Evolutionary conservation across 345 rosid genomes (phyloP).

Genomic region (Fremontodendron californicum): DNA sequence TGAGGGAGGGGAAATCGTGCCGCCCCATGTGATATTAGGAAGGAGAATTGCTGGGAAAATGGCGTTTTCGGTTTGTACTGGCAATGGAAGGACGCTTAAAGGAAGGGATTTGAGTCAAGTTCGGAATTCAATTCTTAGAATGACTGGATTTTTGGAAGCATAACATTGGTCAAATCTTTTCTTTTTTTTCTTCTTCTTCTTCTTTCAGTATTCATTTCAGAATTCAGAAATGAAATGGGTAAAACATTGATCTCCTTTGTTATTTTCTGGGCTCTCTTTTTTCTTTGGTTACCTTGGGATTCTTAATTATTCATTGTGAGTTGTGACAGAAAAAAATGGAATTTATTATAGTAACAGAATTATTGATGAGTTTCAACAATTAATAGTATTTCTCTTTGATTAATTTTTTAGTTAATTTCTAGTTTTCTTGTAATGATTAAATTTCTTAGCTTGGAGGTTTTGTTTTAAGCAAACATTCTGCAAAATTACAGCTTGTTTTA

Average conservation of each 20-base stretch:
- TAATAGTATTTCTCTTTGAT: background rate
- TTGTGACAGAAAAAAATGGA: background rate
- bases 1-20: conserved; percentile 26
- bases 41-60: conserved; percentile 53
- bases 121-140: conserved; percentile 65
- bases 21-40: conserved; percentile 41
- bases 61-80: conserved; percentile 70
- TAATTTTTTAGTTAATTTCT: background rate
- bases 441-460: conserved; percentile 5
- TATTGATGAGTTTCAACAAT: conserved; percentile 1
- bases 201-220: background rate
- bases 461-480: background rate
- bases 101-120: conserved; percentile 78
- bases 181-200: background rate
- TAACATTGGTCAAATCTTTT: conserved; percentile 6
- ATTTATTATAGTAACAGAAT: background rate
- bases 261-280: background rate
- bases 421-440: background rate
- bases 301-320: background rate
- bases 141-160: conserved; percentile 90
- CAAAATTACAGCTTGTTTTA: background rate
- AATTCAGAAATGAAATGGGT: background rate
- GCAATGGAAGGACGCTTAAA: conserved; percentile 76
- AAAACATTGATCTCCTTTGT: background rate
- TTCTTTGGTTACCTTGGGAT: background rate